Percentiles rank a stretch among this genome's conserved stretches.
These are phyloP conservation scores for Leptodontidium sp. DNA, from an alignment of 2,329 filamentous ascomycete species.

Conservation along the genomic window DNA sequence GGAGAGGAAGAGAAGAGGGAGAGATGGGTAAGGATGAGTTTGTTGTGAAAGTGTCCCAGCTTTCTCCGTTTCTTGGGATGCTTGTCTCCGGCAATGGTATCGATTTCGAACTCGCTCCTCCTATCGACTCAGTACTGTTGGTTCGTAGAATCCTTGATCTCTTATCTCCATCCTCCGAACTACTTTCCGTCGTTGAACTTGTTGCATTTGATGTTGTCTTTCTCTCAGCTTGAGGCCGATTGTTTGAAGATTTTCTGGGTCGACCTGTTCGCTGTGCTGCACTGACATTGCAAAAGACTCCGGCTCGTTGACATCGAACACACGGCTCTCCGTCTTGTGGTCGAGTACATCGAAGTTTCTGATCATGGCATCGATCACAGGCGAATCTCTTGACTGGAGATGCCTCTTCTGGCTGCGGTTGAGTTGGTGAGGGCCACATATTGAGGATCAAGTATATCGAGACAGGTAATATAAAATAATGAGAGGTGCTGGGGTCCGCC, in stretches of 20 bases:
- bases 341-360: conserved; percentile 28
- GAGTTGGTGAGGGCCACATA: conserved; percentile 24
- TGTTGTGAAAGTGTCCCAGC: conserved; percentile 15
- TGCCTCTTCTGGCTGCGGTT: conserved; percentile 21
- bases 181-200: conserved; percentile 2
- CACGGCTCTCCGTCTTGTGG: conserved; percentile 28
- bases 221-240: conserved; percentile 15
- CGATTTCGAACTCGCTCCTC: conserved; percentile 17
- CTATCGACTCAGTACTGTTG: conserved; percentile 16
- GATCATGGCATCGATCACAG: conserved; percentile 30
- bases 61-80: conserved; percentile 10
- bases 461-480: not conserved
- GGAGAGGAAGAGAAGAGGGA: conserved; percentile 19
- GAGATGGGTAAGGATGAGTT: conserved; percentile 16
- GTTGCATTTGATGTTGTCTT: conserved; percentile 16
- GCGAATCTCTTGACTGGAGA: conserved; percentile 27
- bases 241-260: conserved; percentile 27
- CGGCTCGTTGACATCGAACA: conserved; percentile 25
- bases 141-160: not conserved
- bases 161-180: conserved; percentile 20
- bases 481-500: conserved; percentile 14
- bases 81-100: conserved; percentile 21
- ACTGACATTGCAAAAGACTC: conserved; percentile 28
- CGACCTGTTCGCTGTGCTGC: conserved; percentile 27
- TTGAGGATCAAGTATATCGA: not conserved